phyloP scores from a whole-genome alignment of 2,329 filamentous ascomycete genomes.

The Huntiella moniliformis region DNA sequence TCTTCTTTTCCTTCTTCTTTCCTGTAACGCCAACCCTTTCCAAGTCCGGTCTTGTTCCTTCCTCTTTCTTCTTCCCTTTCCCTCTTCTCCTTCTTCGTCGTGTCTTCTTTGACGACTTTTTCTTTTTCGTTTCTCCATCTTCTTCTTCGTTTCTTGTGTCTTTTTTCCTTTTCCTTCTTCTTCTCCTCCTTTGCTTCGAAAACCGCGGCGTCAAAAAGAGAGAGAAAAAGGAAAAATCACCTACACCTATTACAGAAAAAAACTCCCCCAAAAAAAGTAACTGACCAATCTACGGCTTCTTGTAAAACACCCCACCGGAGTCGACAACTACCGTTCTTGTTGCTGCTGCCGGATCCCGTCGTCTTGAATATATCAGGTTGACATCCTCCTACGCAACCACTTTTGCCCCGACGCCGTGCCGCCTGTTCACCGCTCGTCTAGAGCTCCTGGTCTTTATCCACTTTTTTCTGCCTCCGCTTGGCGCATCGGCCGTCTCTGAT shows the following conservation, averaged over 20 bases:
- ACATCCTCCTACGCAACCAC: no score
- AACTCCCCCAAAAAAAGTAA: no score
- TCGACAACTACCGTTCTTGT: no score
- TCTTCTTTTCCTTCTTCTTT: constrained; percentile 9
- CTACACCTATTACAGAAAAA: no score
- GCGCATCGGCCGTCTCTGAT: constrained; percentile 6
- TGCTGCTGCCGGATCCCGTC: no score
- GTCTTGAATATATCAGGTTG: no score
- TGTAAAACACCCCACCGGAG: no score
- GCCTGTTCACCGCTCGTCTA: no score
- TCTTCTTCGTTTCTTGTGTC: constrained; percentile 8
- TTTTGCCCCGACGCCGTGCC: no score
- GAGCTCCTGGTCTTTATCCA: neutral
- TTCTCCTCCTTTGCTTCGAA: constrained; percentile 8
- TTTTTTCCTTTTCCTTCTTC: constrained; percentile 9
- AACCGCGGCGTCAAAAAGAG: neutral
- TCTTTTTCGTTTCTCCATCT: constrained; percentile 6
- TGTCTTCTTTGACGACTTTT: constrained; percentile 1
- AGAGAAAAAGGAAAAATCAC: no score
- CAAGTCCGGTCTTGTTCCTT: constrained; percentile 5
- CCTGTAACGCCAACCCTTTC: constrained; percentile 5
- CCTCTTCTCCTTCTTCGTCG: constrained; percentile 1
- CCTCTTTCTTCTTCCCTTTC: constrained; percentile 3
- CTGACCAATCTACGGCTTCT: no score
- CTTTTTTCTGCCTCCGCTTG: constrained; percentile 7